phyloP scores from a whole-genome alignment of 2,329 filamentous ascomycete genomes.

The Diaporthe sp. region DNA sequence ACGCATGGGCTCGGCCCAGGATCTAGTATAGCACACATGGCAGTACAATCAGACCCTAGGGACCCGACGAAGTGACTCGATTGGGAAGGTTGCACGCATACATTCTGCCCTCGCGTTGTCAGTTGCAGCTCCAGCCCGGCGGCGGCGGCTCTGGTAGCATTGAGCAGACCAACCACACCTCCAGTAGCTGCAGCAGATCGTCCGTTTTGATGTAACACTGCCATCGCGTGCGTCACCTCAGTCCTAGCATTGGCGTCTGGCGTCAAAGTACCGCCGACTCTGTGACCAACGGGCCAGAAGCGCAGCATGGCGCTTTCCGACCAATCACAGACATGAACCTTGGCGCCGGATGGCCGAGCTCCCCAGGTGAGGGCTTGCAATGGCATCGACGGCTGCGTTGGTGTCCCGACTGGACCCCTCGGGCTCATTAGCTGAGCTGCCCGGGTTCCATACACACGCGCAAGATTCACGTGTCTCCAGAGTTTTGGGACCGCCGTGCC shows the following conservation, averaged over 20 bases:
- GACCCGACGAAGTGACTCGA: neutral
- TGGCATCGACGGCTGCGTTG: constrained; percentile 3
- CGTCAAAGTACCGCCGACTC: constrained; percentile 28
- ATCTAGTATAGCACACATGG: neutral
- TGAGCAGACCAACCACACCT: constrained; percentile 22
- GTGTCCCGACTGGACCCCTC: neutral
- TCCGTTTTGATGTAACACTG: constrained; percentile 30
- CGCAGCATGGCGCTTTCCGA: constrained; percentile 16
- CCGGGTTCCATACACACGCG: constrained; percentile 27
- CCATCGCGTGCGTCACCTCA: constrained; percentile 16
- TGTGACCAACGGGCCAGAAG: constrained; percentile 32
- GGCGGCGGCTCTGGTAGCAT: neutral
- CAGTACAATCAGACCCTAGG: neutral
- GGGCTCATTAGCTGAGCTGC: neutral
- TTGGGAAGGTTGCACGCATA: neutral
- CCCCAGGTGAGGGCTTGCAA: neutral
- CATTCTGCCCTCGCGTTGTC: neutral
- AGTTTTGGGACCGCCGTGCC: constrained; percentile 13
- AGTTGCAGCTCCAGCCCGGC: neutral
- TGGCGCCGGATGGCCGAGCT: constrained; percentile 10
- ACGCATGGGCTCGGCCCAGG: neutral
- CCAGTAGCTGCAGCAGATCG: neutral
- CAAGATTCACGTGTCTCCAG: constrained; percentile 33
- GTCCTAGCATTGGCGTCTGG: constrained; percentile 24
- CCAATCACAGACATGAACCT: constrained; percentile 32